Percentiles rank a stretch among this genome's conserved stretches.
phyloP scores from a whole-genome alignment of 805 yeast genomes.

The Starmerella scarabaei region DNA sequence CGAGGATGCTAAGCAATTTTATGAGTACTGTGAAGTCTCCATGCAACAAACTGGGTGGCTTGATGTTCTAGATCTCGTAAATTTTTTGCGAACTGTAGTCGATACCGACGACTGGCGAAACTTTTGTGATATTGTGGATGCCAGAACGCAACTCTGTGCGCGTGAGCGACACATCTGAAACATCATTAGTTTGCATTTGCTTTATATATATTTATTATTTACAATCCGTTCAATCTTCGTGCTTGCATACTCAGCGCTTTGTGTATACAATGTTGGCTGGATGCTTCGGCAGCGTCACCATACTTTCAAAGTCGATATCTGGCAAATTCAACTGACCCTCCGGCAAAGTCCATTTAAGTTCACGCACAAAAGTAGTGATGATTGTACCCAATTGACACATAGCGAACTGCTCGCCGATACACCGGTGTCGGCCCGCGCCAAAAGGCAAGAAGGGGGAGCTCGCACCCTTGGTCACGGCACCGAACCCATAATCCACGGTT shows the following conservation, averaged over 20 bases:
- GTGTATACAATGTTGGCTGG: conserved; percentile 33
- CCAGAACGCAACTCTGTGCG: conserved; percentile 1
- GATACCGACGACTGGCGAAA: background rate
- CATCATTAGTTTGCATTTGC: too few species aligned
- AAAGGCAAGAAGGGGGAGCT: conserved; percentile 92
- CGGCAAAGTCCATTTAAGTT: conserved; percentile 62
- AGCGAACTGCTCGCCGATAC: conserved; percentile 98
- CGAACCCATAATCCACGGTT: conserved; percentile 88
- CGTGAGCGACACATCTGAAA: too few species aligned
- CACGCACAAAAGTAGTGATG: conserved; percentile 58
- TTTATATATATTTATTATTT: too few species aligned
- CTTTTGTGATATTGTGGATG: conserved; percentile 1
- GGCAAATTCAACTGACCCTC: conserved; percentile 31
- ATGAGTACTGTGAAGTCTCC: conserved; percentile 2
- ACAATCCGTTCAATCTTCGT: too few species aligned
- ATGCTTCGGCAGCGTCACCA: conserved; percentile 81
- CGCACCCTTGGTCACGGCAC: conserved; percentile 91
- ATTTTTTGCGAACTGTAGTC: background rate
- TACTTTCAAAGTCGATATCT: conserved; percentile 63
- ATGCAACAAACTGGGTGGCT: conserved; percentile 10
- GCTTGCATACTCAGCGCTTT: too few species aligned
- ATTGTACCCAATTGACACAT: conserved; percentile 82
- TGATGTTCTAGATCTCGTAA: conserved; percentile 1
- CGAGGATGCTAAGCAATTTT: conserved; percentile 12
- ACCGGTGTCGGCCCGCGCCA: conserved; percentile 99